Evolutionary conservation across 176 grass and related monocot genomes (phyloP).

Genomic region (Raddia guianensis): DNA sequence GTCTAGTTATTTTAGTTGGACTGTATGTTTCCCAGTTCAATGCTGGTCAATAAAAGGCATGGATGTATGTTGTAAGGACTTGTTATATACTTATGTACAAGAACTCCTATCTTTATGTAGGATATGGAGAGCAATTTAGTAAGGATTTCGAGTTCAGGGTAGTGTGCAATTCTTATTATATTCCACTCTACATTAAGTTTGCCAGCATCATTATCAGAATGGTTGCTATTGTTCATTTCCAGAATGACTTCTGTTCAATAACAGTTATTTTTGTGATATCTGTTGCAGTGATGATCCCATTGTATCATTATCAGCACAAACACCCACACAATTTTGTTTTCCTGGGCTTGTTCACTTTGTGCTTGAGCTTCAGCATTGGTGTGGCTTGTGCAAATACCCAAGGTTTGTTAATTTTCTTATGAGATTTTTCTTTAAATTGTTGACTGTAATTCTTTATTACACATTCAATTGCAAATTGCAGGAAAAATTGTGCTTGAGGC

Average conservation of each 20-base stretch:
- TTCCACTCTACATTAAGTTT: background rate
- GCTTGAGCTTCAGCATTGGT: slow-evolving; percentile 94
- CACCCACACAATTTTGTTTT: slow-evolving; percentile 90
- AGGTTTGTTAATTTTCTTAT: slow-evolving; percentile 55
- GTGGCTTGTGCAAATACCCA: slow-evolving; percentile 96
- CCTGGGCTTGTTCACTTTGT: slow-evolving; percentile 89
- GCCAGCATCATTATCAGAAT: background rate
- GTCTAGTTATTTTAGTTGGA: background rate
- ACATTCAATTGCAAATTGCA: slow-evolving; percentile 44
- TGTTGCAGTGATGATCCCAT: slow-evolving; percentile 74
- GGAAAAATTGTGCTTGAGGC: slow-evolving; percentile 97
- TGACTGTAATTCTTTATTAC: background rate
- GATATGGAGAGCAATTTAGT: background rate
- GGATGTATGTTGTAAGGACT: background rate
- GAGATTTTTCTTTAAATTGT: background rate
- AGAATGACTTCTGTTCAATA: slow-evolving; percentile 15
- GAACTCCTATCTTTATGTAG: background rate
- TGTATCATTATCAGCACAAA: slow-evolving; percentile 93
- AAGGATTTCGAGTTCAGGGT: background rate
- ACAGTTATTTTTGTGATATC: slow-evolving; percentile 27
- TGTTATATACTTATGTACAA: background rate
- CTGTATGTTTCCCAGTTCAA: background rate
- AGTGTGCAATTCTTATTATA: background rate
- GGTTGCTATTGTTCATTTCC: background rate
- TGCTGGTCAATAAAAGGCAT: background rate